These are phyloP conservation scores for Acer negundo DNA, from an alignment of 345 rosid genomes.

Conservation along the genomic window DNA sequence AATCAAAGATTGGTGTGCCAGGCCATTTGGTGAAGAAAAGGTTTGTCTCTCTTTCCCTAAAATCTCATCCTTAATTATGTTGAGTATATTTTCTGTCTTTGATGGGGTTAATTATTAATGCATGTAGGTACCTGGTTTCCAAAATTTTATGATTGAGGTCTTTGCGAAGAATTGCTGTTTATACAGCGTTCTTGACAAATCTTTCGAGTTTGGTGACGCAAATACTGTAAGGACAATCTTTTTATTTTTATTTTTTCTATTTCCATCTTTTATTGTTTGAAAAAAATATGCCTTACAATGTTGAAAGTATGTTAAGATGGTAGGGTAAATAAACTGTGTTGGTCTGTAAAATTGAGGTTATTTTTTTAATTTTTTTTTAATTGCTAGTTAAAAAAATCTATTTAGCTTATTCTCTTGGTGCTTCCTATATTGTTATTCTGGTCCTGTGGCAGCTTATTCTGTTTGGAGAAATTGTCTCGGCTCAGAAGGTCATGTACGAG, in stretches of 20 bases:
- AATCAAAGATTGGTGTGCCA: slow-evolving; percentile 86
- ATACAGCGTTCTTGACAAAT: slow-evolving; percentile 81
- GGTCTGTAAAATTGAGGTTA: neutral
- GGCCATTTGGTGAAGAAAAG: slow-evolving; percentile 66
- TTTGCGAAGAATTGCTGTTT: slow-evolving; percentile 86
- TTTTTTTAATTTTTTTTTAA: neutral
- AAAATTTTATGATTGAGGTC: slow-evolving; percentile 61
- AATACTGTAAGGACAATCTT: slow-evolving; percentile 63
- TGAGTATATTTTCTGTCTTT: neutral
- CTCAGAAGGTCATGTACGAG: slow-evolving; percentile 95
- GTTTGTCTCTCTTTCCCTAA: slow-evolving; percentile 28
- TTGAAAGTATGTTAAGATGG: neutral
- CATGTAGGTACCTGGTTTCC: slow-evolving; percentile 84
- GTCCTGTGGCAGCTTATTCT: slow-evolving; percentile 58
- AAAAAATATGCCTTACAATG: neutral
- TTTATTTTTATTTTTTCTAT: neutral
- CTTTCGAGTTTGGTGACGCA: slow-evolving; percentile 87
- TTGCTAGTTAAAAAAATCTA: neutral
- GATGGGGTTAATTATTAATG: neutral
- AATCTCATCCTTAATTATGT: slow-evolving; percentile 4
- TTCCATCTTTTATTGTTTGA: neutral
- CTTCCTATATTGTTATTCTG: neutral
- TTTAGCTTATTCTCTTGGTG: neutral
- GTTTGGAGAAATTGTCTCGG: slow-evolving; percentile 84
- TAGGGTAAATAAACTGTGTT: neutral